Evolutionary conservation across 768 basidiomycete genomes (phyloP), one percentile per base, ranked within the genome.

Genomic region (Strobilomyces echinocephalus): DNA sequence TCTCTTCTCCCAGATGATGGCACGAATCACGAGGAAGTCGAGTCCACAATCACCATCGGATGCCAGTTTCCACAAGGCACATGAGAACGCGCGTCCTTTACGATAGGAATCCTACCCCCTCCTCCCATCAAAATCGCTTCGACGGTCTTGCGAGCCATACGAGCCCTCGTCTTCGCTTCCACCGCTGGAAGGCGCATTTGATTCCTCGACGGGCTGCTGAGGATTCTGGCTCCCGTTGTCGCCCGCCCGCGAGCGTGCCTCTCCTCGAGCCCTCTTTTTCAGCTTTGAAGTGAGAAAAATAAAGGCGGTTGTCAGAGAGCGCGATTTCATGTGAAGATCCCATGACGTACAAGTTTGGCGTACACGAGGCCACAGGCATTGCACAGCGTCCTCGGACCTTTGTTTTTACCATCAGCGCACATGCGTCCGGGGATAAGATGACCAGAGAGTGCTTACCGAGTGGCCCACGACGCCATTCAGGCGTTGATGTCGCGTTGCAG

Each of bases 311-410:
- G 52, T 72, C 59, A 72, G 61, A 56, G 39, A 52, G 50, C 42
- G 50, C 53, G 47, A 36, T 50, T 33, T 42, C 49, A 61, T 50
- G 56, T 52, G 49, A 59, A 60, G 53, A 57, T 52, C 63, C 49
- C 60, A 55, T 61, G 60, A 77, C 84, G 66, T 69, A 90, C 88
- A 69, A 91, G 76, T 73, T 91, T 91, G 50, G 88, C 89, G 68
- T 89, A 91, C 55, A 91, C 88, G 59, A 91, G 80, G 50, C 88
- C 88, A 69, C 88, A 91, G 11, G 88, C 88, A 66, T 91, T 91
- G 68, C 88, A 91, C 49, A 91, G 73, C 50, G 88, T 91, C 65
- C 89, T 79, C 21, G 88, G 88, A 48, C 88, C 88, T 89, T 56
- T 57, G 56, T 55, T 60, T 58, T 55, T 57, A 60, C 56, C 45